Evolutionary conservation across 768 basidiomycete species (phyloP), one percentile per base, ranked within the genome.

Genomic region (Tulasnella sp.): DNA sequence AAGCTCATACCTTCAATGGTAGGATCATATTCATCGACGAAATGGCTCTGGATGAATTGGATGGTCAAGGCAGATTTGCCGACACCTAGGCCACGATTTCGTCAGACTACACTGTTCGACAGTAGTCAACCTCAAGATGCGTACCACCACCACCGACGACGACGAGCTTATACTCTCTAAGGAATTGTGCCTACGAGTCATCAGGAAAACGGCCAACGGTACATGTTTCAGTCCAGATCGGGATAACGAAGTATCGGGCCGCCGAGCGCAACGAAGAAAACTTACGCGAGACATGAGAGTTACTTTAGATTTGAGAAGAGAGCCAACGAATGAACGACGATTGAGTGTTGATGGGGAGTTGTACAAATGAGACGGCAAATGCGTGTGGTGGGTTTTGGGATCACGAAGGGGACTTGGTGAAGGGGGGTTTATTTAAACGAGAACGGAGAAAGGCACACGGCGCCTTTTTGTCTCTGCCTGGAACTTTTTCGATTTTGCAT

Each of bases 141-240:
- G 68, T 55, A 87, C 92, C 93, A 80, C 93, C 94, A 69, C 94
- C 94, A 50, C 94, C 94, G 62, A 97, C 94, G 63, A 98, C 94
- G 64, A 98, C 94, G 61, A 97, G 83, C 77, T 97, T 97, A 76
- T 98, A 98, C 71, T 98, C 94, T 67, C 93, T 78, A 72, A 98
- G 75, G 76, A 92, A 92, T 69, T 86, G 85, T 63, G 88, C 86
- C 85, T 90, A 61, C 41, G 30, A 55, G 41, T 15, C 34, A 38
- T 38, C 34, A 38, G 34, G 15, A 38, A 38, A 15, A 38, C 34
- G 34, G 34, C 34, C 34, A 38, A 38, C 34, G 15, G 34, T 38
- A 38, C 15, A 38, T 38, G 34, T 38, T 15, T 38, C 34, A 53
- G 19, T 31, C 52, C 19, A 38, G 29, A 21, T 19, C 17, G n/a